These are phyloP conservation scores for Diaporthe humulicola DNA, from an alignment of 2,329 filamentous ascomycete genomes.

Conservation along the genomic window DNA sequence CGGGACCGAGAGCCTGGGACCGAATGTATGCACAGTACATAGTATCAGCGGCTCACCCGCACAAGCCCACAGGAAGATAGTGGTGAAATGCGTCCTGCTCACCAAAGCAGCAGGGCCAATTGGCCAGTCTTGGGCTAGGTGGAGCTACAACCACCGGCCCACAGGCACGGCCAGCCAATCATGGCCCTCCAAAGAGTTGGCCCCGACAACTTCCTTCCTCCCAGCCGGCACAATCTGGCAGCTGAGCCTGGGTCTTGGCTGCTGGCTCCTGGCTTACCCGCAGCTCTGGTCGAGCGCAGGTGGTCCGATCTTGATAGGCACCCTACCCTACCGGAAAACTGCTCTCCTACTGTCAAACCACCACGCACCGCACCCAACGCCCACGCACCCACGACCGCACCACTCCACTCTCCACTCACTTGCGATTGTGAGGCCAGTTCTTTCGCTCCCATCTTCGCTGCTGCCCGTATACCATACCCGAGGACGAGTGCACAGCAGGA, in stretches of 20 bases:
- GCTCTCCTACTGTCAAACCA: slow-evolving; percentile 31
- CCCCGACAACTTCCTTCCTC: slow-evolving; percentile 27
- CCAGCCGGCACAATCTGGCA: slow-evolving; percentile 13
- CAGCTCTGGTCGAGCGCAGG: slow-evolving; percentile 27
- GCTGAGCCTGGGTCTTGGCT: slow-evolving; percentile 10
- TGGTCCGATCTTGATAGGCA: slow-evolving; percentile 32
- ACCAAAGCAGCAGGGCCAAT: slow-evolving; percentile 17
- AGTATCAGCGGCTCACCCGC: not conserved
- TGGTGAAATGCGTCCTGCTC: slow-evolving; percentile 16
- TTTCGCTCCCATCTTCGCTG: slow-evolving; percentile 63
- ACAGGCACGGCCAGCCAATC: not conserved
- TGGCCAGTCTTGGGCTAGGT: not conserved
- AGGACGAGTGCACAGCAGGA: not conserved
- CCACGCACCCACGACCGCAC: slow-evolving; percentile 29
- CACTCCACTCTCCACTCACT: slow-evolving; percentile 38
- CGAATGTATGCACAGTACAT: not conserved
- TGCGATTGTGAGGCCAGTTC: slow-evolving; percentile 43
- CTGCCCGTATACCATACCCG: slow-evolving; percentile 59
- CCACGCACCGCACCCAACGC: slow-evolving; percentile 24
- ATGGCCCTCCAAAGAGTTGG: not conserved
- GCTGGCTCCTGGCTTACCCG: slow-evolving; percentile 25
- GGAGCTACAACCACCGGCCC: not conserved
- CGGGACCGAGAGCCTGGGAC: not conserved
- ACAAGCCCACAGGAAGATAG: not conserved
- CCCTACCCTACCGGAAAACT: slow-evolving; percentile 25